Evolutionary conservation across 2,329 filamentous ascomycete genomes (phyloP), one percentile per base, ranked within the genome.

Genomic region (Cytospora paraplurivora): DNA sequence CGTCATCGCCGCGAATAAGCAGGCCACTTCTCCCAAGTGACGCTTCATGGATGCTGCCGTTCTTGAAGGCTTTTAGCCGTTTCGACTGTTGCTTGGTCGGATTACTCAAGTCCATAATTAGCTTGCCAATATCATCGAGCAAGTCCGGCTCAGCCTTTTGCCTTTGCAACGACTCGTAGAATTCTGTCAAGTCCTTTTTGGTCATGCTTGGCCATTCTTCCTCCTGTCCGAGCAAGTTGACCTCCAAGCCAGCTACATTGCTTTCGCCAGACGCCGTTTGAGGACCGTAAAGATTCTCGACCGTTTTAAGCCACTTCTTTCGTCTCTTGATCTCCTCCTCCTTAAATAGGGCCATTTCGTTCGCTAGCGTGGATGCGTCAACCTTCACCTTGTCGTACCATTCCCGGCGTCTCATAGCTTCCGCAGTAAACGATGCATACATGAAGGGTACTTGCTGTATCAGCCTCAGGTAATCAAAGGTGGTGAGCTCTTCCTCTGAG

Each of bases 21-120:
- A 97, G 83, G 1, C 92, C 94, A 68, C 91, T 96, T 71, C 90
- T 87, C n/a, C 92, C 92, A 66, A 97, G 84, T 3, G 86, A 87
- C n/a, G 89, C 89, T 73, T 98, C 95, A 71, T 97, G 93, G 44
- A 98, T 85, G 72, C 95, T 98, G 17, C 95, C 95, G 72, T 96
- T 95, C 73, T 97, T 97, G 80, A 99, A 98, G 6, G 92, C 93
- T 74, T 94, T 96, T 7, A 95, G 86, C 63, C 92, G 87, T 75
- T 92, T 93, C 66, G 88, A 86, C 72, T 96, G 93, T 73, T 95
- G 92, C 70, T 90, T 92, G 0, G 92, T 95, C 3, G 94, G 93
- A 62, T 85, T 86, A 72, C 88, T 88, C 15, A 98, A 81, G 60
- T 96, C 93, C 66, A 88, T 87, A 65, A 96, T 84, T 19, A 93